Conservation (phyloP, 345 rosid species). For the Camelina neglecta region DNA sequence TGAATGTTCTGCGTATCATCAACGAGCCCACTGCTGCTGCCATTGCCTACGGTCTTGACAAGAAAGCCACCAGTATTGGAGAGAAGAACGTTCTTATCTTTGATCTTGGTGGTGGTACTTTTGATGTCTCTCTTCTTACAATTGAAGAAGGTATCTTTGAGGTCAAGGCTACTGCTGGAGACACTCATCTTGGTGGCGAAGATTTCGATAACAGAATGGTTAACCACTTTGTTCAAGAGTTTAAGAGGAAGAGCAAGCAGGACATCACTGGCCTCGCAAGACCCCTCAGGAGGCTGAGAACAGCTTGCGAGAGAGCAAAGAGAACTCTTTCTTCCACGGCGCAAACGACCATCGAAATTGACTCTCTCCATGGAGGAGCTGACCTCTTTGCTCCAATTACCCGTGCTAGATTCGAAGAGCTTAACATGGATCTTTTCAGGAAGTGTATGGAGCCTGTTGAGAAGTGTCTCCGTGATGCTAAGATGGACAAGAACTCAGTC, state of each 20-base stretch:
- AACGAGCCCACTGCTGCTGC: constrained; percentile 49
- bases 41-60: constrained; percentile 47
- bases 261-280: constrained; percentile 62
- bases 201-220: constrained; percentile 73
- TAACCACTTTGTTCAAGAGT: constrained; percentile 67
- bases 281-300: constrained; percentile 67
- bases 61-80: constrained; percentile 44
- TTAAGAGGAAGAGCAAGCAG: constrained; percentile 67
- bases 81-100: constrained; percentile 50
- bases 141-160: constrained; percentile 72
- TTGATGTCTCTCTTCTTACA: constrained; percentile 65
- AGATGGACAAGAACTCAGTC: constrained; percentile 43
- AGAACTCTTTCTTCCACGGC: constrained; percentile 62
- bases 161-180: constrained; percentile 70
- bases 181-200: constrained; percentile 74
- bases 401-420: constrained; percentile 48
- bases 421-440: constrained; percentile 50
- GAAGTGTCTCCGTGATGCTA: constrained; percentile 46
- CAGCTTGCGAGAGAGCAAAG: constrained; percentile 49
- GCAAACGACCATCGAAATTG: constrained; percentile 49
- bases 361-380: constrained; percentile 47
- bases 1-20: constrained; percentile 43
- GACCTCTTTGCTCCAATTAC: constrained; percentile 48
- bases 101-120: constrained; percentile 72
- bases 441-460: constrained; percentile 52